Conservation (phyloP, 805 yeast genomes). For the Candida glaebosa region DNA sequence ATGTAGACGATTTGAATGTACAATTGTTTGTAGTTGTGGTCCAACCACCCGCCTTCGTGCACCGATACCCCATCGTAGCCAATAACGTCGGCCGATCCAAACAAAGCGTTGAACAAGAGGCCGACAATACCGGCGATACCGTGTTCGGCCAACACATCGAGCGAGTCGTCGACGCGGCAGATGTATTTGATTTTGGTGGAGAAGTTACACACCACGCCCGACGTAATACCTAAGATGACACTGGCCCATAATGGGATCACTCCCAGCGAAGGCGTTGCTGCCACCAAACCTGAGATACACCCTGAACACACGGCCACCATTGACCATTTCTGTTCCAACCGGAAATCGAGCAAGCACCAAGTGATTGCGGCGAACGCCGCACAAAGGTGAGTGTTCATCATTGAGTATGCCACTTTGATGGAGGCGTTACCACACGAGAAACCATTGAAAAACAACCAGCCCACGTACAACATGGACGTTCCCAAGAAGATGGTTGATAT, state of each 20-base stretch:
- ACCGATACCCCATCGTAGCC: slow-evolving; percentile 86
- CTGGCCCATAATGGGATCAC: slow-evolving; percentile 90
- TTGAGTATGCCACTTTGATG: slow-evolving; percentile 79
- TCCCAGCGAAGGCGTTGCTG: slow-evolving; percentile 95
- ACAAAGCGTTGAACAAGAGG: slow-evolving; percentile 79
- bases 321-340: slow-evolving; percentile 87
- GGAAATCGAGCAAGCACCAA: slow-evolving; percentile 88
- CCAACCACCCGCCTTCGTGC: slow-evolving; percentile 89
- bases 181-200: slow-evolving; percentile 83
- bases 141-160: slow-evolving; percentile 98
- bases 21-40: slow-evolving; percentile 86
- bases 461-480: slow-evolving; percentile 82
- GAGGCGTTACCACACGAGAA: slow-evolving; percentile 83
- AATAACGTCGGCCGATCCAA: slow-evolving; percentile 82
- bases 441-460: slow-evolving; percentile 96
- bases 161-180: slow-evolving; percentile 81
- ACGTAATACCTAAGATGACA: slow-evolving; percentile 72
- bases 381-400: slow-evolving; percentile 85
- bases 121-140: slow-evolving; percentile 95
- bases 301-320: slow-evolving; percentile 96
- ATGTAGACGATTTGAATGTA: slow-evolving; percentile 86
- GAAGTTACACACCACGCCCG: slow-evolving; percentile 86
- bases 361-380: slow-evolving; percentile 90
- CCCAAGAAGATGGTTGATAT: slow-evolving; percentile 89
- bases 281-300: slow-evolving; percentile 90